phyloP scores from a whole-genome alignment of 1,284 basidiomycete species.

The Somion occarium region DNA sequence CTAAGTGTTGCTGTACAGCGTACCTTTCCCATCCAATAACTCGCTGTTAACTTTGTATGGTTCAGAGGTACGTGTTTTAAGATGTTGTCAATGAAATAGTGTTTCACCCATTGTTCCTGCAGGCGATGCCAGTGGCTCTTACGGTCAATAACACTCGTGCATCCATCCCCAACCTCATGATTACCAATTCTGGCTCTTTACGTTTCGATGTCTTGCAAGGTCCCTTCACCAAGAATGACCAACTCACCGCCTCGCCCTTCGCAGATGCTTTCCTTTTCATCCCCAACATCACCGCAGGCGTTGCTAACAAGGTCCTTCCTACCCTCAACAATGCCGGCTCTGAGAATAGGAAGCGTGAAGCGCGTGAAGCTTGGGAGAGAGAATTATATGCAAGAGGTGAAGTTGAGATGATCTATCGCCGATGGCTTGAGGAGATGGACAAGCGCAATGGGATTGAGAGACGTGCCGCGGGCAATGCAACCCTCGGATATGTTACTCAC shows the following conservation, averaged over 20 bases:
- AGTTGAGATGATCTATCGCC: constrained; percentile 45
- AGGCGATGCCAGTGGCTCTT: constrained; percentile 54
- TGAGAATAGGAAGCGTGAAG: constrained; percentile 25
- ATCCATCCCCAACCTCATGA: constrained; percentile 58
- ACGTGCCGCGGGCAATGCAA: constrained; percentile 42
- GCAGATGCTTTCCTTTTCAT: constrained; percentile 57
- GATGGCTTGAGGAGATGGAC: constrained; percentile 56
- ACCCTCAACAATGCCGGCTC: constrained; percentile 46
- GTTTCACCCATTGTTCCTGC: background rate
- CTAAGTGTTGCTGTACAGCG: constrained; percentile 33
- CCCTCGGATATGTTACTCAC: constrained; percentile 68
- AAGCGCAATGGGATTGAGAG: constrained; percentile 28
- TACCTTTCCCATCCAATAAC: constrained; percentile 61
- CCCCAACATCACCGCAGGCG: constrained; percentile 40
- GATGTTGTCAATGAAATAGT: background rate
- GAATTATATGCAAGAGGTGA: constrained; percentile 46
- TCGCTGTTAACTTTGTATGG: constrained; percentile 61
- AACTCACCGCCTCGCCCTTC: constrained; percentile 69
- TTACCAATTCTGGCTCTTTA: constrained; percentile 71
- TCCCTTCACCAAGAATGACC: constrained; percentile 74
- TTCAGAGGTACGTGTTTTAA: constrained; percentile 40
- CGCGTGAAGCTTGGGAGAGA: constrained; percentile 29
- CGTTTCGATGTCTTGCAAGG: constrained; percentile 72
- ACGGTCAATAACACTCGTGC: constrained; percentile 58
- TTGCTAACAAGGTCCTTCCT: constrained; percentile 51